These are phyloP conservation scores for Aspergillus steynii DNA, from an alignment of 495 filamentous ascomycete species.

Conservation along the genomic window DNA sequence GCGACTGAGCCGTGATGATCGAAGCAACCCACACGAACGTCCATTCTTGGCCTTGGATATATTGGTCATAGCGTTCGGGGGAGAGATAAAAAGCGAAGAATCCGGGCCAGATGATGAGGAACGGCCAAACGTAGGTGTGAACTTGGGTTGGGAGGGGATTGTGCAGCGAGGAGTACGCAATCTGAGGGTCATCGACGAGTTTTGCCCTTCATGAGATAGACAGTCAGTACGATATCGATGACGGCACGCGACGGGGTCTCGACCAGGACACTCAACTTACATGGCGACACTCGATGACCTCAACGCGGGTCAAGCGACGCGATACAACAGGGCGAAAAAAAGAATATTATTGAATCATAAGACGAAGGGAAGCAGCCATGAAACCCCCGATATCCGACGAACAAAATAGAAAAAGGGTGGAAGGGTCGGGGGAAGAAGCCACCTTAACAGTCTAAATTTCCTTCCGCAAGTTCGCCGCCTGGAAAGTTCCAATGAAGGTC, in stretches of 20 bases:
- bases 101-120: constrained; percentile 82
- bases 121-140: constrained; percentile 92
- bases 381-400: constrained; percentile 3
- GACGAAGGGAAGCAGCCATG: constrained; percentile 18
- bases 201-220: constrained; percentile 51
- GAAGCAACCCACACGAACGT: constrained; percentile 90
- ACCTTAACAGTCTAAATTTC: constrained; percentile 40
- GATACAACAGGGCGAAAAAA: constrained; percentile 13
- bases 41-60: constrained; percentile 91
- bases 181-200: constrained; percentile 89
- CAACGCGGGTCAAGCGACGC: constrained; percentile 31
- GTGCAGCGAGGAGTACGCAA: constrained; percentile 82
- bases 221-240: constrained; percentile 23
- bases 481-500: constrained; percentile 4
- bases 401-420: constrained; percentile 10
- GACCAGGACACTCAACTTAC: constrained; percentile 23
- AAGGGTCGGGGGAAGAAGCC: constrained; percentile 39
- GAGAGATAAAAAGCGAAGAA: constrained; percentile 87
- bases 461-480: constrained; percentile 38
- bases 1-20: constrained; percentile 83
- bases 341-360: constrained; percentile 33
- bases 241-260: constrained; percentile 14
- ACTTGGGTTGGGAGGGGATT: constrained; percentile 78
- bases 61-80: constrained; percentile 77
- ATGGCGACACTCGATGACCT: constrained; percentile 43